A percentile compares a stretch with the other conserved stretches of the same genome.
Conservation (phyloP, 345 rosid genomes). For the Aethionema arabicum region DNA sequence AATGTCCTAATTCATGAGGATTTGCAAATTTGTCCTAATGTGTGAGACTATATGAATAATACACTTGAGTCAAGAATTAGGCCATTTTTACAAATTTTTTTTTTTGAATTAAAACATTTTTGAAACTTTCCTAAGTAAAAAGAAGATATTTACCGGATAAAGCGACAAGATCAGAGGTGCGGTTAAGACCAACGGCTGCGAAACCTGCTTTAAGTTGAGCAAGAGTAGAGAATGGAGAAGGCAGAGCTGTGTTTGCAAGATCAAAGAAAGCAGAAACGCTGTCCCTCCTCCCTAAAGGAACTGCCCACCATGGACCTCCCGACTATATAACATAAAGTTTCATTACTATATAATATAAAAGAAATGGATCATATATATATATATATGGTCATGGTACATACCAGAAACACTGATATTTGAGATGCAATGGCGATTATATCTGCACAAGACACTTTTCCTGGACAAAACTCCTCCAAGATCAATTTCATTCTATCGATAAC, state of each 20-base stretch:
- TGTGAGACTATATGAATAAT: no score
- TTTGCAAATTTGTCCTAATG: no score
- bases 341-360: not conserved
- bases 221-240: slow-evolving; percentile 31
- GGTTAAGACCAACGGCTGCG: slow-evolving; percentile 33
- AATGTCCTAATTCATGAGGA: no score
- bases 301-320: slow-evolving; percentile 41
- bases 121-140: no score
- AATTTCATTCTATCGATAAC: slow-evolving; percentile 57
- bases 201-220: slow-evolving; percentile 23
- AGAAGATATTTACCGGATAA: slow-evolving; percentile 37
- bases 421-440: slow-evolving; percentile 51
- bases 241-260: slow-evolving; percentile 36
- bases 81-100: no score
- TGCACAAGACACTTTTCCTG: slow-evolving; percentile 53
- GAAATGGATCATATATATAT: not conserved
- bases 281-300: slow-evolving; percentile 42
- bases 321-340: slow-evolving; percentile 27
- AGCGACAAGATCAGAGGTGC: slow-evolving; percentile 36
- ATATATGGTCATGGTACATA: slow-evolving; percentile 2
- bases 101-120: no score
- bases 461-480: slow-evolving; percentile 46
- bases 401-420: slow-evolving; percentile 41
- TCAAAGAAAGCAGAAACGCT: slow-evolving; percentile 33
- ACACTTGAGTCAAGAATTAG: no score